Evolutionary conservation across 495 filamentous ascomycete species (phyloP), one percentile per base, ranked within the genome.

Genomic region (Penicillium subrubescens): DNA sequence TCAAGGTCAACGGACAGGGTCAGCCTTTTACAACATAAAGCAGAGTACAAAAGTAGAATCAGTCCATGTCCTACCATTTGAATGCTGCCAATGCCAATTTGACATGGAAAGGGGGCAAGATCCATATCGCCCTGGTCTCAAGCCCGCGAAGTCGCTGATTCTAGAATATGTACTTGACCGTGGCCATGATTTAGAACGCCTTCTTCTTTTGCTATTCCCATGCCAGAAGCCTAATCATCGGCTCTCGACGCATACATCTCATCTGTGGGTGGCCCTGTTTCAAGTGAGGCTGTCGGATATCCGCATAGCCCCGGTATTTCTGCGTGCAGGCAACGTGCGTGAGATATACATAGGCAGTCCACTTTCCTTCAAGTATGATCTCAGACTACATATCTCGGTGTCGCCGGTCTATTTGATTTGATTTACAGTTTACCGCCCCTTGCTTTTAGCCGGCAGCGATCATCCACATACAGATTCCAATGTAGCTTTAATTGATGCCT

Each of bases 311-410:
- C 34, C 48, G 48, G 53, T 37, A 56, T 31, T 34, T 37, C 53
- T 56, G 31, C 31, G 4, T 54, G 27, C 51, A 54, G 53, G 53
- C 29, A 34, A 34, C 19, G 29, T 37, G 53, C 19, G 53, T 56
- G 56, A 58, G 34, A 58, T 44, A 58, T 58, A 58, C 44, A 61
- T 52, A 31, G 19, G 14, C 12, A 14, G 23, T 11, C 7, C 10
- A 7, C 23, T 25, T 23, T 25, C 4, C 44, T 48, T 12, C 44
- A 52, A 17, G 23, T 23, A 52, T 52, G 48, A 52, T 29, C 48
- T 31, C 14, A 52, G 27, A 11, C 48, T 52, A 29, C 48, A 52
- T 52, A 11, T 23, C 8, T 48, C 44, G 44, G 44, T 7, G 8
- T 17, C 48, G 27, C 48, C 48, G 48, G 14, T 52, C 48, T 7